Evolutionary conservation across 2,329 filamentous ascomycete genomes (phyloP), one percentile per base, ranked within the genome.

Genomic region (Claviceps pazoutovae): DNA sequence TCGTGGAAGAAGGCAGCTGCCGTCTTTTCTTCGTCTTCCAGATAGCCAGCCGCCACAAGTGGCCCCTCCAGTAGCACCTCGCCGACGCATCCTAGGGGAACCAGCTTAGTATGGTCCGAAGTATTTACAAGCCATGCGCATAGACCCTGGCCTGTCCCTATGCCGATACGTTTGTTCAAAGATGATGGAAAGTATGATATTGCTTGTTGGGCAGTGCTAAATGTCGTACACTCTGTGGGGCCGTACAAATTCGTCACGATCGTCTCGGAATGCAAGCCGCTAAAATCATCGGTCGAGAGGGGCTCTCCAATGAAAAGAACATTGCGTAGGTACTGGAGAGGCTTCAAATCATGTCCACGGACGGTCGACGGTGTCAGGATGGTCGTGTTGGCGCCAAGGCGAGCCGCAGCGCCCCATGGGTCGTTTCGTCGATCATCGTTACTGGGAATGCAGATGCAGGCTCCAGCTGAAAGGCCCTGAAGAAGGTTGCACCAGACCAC

Each of bases 351-450:
- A 5, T 73, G 58, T 2, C 73, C 66, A 2, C 70, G 66, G 7
- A 69, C 67, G 1, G 74, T 70, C 0, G 70, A 71, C 1, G 73
- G 72, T 1, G 72, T 74, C 62, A 75, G 68, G 47, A 68, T 63
- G 5, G 67, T 68, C 62, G 70, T 68, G 54, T 73, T 74, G 52
- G 69, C 66, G 5, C 62, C 58, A 59, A 67, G 64, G 43, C 60
- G 62, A 21, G 63, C 61, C 51, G 69, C 69, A 17, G 68, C 68
- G 8, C 66, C 67, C 41, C 66, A 66, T 11, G 74, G 56, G 53
- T 73, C 65, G 53, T 76, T 73, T 50, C 74, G 65, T 4, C 74
- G 70, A 49, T 75, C 71, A 21, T 71, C 67, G 19, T 78, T 74
- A 1, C 72, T 74, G 1, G 54, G 54, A 30, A 55, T 49, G 21